Evolutionary conservation across 2,329 filamentous ascomycete genomes (phyloP), one percentile per base, ranked within the genome.

Genomic region (Fusarium robinianum): DNA sequence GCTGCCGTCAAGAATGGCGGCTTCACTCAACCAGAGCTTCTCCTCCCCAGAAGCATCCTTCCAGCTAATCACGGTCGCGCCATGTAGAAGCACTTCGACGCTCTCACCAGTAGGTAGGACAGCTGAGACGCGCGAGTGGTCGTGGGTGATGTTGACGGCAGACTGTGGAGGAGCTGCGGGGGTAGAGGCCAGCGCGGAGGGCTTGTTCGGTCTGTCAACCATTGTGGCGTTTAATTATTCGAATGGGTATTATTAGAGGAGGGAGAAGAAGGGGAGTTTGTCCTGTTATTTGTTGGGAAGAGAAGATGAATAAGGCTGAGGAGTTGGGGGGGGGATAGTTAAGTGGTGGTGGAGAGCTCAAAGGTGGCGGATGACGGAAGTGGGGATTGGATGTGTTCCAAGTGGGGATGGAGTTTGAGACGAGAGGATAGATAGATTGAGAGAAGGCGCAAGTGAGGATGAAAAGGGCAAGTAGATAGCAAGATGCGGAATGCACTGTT

Each of bases 11-110:
- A 96, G 75, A 62, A 81, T 82, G 30, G 91, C 87, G 45, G 78
- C 83, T 49, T 90, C 82, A 70, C 88, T 94, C 57, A 96, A 64
- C 79, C 90, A 96, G 41, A 96, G 78, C 71, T 90, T 90, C 74
- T 96, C 91, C 42, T 81, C 73, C 33, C 87, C 87, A 45, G 80
- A 76, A 46, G 83, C 80, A 64, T 87, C 85, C 76, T 94, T 95
- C 94, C 94, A 99, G 70, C 87, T 94, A 46, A 88, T 84, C 33
- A 99, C 87, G 1, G 91, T 97, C 8, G 94, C 94, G 46, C 94
- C 94, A 63, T 88, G 88, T n/a, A 97, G 82, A 49, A 96, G 77
- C 24, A 99, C 78, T 55, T 90, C 84, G 57, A 96, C 81, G 41
- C 83, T 88, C 72, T 97, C 91, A 57, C 92, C 91, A 1, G 89